A percentile compares a stretch with the other conserved stretches of the same genome.
Conservation (phyloP, 768 basidiomycete species). For the Tremella yokohamensis region DNA sequence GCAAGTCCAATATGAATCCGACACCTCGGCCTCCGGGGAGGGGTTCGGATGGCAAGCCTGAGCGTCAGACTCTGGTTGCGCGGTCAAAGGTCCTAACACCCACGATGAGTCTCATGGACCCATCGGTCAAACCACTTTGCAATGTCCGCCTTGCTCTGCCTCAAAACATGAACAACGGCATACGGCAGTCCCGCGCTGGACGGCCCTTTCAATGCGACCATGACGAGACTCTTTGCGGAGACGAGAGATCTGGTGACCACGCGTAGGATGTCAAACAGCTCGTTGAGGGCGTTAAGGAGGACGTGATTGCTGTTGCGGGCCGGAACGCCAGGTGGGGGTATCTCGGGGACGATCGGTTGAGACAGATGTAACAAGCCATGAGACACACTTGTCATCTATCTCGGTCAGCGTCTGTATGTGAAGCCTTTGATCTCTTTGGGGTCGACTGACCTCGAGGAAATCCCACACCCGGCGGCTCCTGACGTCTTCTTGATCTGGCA, state of each 20-base stretch:
- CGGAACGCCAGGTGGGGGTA: not conserved
- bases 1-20: not conserved
- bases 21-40: not conserved
- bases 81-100: not conserved
- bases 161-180: not conserved
- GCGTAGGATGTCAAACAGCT: slow-evolving; percentile 7
- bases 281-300: not conserved
- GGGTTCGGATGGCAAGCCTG: not conserved
- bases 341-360: not conserved
- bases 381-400: slow-evolving; percentile 1
- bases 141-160: not conserved
- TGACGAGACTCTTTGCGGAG: not conserved
- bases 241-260: not conserved
- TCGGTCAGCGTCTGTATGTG: not conserved
- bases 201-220: not conserved
- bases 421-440: no score
- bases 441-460: not conserved
- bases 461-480: slow-evolving; percentile 5
- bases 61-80: not conserved
- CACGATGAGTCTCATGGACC: not conserved
- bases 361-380: not conserved
- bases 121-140: not conserved
- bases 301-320: not conserved
- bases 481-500: not conserved
- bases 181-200: not conserved